Conservation (phyloP, 1,139 yeast species). For the Ashbya aceris region DNA sequence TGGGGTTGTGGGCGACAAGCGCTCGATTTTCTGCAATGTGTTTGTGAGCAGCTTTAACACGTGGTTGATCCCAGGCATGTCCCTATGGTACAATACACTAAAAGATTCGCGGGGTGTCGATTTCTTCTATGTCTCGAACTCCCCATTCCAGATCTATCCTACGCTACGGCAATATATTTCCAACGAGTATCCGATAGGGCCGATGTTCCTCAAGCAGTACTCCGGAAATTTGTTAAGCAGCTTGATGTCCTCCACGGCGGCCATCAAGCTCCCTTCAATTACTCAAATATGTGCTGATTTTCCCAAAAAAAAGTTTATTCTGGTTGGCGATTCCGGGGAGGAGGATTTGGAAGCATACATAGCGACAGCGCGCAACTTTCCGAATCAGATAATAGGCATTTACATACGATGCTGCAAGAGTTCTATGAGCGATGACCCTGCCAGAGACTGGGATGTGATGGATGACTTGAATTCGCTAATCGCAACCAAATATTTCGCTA, state of each 20-base stretch:
- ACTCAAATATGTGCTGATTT: constrained; percentile 62
- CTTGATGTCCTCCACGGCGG: constrained; percentile 77
- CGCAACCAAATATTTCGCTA: constrained; percentile 12
- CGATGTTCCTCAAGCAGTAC: constrained; percentile 81
- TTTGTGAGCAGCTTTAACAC: constrained; percentile 54
- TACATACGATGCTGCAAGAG: constrained; percentile 73
- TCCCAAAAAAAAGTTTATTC: constrained; percentile 64
- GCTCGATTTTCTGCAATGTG: constrained; percentile 70
- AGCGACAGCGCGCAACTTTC: constrained; percentile 53
- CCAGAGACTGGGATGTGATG: constrained; percentile 29
- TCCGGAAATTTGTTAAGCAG: constrained; percentile 70
- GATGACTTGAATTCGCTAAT: constrained; percentile 27
- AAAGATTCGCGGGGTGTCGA: constrained; percentile 38
- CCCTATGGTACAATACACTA: constrained; percentile 54
- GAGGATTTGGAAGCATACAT: constrained; percentile 87
- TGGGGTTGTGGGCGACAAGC: constrained; percentile 81
- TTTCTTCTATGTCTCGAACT: constrained; percentile 88
- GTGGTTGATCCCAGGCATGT: constrained; percentile 67
- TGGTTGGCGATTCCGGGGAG: constrained; percentile 95
- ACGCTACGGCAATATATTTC: constrained; percentile 51
- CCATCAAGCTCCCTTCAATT: constrained; percentile 63
- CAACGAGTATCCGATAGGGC: constrained; percentile 52
- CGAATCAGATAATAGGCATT: constrained; percentile 59
- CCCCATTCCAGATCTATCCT: constrained; percentile 83
- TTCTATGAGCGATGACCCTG: constrained; percentile 48